A percentile compares a stretch with the other conserved stretches of the same genome.
These are phyloP conservation scores for Seiridium cupressi DNA, from an alignment of 2,329 filamentous ascomycete genomes.

Conservation along the genomic window DNA sequence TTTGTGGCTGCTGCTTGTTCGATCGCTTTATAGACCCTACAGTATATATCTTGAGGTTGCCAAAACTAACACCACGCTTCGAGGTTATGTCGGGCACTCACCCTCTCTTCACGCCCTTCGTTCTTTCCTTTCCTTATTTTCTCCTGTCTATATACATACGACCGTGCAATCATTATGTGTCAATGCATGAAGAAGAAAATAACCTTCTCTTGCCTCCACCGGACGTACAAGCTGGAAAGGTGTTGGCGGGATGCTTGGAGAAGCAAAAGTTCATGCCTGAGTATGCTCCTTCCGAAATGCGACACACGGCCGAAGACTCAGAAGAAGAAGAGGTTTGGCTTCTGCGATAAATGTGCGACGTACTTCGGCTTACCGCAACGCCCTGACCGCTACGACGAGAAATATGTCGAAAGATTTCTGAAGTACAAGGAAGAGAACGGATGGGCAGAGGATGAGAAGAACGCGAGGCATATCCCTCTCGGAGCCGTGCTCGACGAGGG, in stretches of 20 bases:
- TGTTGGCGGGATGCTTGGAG: constrained; percentile 4
- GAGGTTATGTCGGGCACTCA: too few relatives aligned
- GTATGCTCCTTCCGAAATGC: neutral
- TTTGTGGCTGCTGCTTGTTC: too few relatives aligned
- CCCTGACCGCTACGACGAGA: constrained; percentile 9
- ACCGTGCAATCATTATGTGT: neutral
- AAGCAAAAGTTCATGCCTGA: neutral
- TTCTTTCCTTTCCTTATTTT: neutral
- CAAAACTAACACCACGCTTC: too few relatives aligned
- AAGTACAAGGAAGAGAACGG: constrained; percentile 20
- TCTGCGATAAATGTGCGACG: constrained; percentile 1
- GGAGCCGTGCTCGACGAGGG: constrained; percentile 13
- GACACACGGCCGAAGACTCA: neutral
- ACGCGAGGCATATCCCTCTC: constrained; percentile 16
- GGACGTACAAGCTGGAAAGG: neutral
- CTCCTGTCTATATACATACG: neutral
- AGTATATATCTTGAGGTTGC: too few relatives aligned
- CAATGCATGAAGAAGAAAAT: neutral
- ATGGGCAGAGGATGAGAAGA: constrained; percentile 10
- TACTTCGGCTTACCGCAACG: constrained; percentile 10
- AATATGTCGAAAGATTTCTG: constrained; percentile 19
- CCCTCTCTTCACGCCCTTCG: neutral
- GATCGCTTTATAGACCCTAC: too few relatives aligned
- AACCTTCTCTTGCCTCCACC: constrained; percentile 3
- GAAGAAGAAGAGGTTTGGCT: constrained; percentile 1